Evolutionary conservation across 2,329 filamentous ascomycete species (phyloP).

Genomic region (Fonsecaea erecta): DNA sequence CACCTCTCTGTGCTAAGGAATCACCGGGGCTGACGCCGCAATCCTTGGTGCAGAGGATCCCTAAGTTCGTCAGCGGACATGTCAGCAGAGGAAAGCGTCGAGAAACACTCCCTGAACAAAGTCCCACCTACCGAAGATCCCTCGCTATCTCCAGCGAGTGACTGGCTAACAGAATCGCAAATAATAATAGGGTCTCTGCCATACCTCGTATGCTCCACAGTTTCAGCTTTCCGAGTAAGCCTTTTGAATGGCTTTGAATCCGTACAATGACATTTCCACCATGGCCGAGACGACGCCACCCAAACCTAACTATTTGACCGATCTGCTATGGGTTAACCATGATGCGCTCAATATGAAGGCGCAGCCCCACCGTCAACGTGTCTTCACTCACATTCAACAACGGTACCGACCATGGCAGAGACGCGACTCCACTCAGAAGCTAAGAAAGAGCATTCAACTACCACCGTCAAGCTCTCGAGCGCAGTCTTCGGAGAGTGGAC

Average conservation of each 20-base stretch:
- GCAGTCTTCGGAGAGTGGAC: constrained; percentile 3
- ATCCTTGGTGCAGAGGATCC: not conserved
- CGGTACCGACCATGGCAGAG: constrained; percentile 13
- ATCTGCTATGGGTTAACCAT: constrained; percentile 17
- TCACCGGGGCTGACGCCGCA: not conserved
- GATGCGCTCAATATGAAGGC: constrained; percentile 16
- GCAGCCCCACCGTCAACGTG: constrained; percentile 14
- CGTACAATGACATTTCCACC: constrained; percentile 7
- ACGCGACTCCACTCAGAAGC: constrained; percentile 3
- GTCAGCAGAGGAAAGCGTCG: not conserved
- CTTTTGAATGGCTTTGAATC: not conserved
- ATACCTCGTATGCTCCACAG: not conserved
- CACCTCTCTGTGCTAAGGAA: not conserved
- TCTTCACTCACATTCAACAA: constrained; percentile 18
- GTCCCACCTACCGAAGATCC: not conserved
- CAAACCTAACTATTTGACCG: not conserved
- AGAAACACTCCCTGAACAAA: not conserved
- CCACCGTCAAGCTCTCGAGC: not conserved
- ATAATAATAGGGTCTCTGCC: not conserved
- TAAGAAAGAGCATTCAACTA: constrained; percentile 4
- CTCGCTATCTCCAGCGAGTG: not conserved
- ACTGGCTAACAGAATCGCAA: not conserved
- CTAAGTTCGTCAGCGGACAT: not conserved
- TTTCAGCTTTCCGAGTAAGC: not conserved
- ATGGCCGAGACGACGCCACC: not conserved